These are phyloP conservation scores for Syzygium oleosum DNA, from an alignment of 345 rosid species.

Conservation along the genomic window DNA sequence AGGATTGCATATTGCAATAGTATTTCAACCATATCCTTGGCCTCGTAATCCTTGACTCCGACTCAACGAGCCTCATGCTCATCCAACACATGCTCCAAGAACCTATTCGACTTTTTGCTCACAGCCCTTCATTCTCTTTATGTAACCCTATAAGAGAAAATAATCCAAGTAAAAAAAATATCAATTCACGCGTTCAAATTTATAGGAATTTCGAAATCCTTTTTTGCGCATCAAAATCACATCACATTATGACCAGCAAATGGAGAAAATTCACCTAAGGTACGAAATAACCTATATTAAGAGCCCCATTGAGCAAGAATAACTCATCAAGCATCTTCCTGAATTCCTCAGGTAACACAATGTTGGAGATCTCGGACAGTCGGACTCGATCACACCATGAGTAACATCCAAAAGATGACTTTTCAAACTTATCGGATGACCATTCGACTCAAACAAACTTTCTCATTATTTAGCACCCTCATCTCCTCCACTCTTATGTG, in stretches of 20 bases:
- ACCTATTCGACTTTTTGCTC: slow-evolving; percentile 5
- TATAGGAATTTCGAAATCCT: no score
- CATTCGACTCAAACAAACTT: slow-evolving; percentile 3
- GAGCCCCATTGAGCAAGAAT: slow-evolving; percentile 12
- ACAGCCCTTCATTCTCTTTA: slow-evolving; percentile 13
- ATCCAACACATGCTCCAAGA: not conserved
- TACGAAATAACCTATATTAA: slow-evolving; percentile 4
- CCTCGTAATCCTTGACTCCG: not conserved
- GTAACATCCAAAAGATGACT: not conserved
- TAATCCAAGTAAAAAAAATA: no score
- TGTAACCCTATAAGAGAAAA: not conserved
- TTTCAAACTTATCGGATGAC: not conserved
- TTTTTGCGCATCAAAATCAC: no score
- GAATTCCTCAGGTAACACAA: slow-evolving; percentile 29
- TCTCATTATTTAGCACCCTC: not conserved
- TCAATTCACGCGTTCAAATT: no score
- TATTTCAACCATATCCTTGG: slow-evolving; percentile 3
- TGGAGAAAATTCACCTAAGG: slow-evolving; percentile 6
- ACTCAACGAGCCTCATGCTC: not conserved
- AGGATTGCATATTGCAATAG: not conserved
- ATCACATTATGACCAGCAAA: not conserved
- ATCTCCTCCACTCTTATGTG: slow-evolving; percentile 41
- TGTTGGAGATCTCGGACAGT: not conserved
- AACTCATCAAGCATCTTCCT: slow-evolving; percentile 47
- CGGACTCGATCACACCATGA: slow-evolving; percentile 6